These are phyloP conservation scores for Asparagopsis taxiformis DNA, from an alignment of 31 red algal species.

Conservation along the genomic window DNA sequence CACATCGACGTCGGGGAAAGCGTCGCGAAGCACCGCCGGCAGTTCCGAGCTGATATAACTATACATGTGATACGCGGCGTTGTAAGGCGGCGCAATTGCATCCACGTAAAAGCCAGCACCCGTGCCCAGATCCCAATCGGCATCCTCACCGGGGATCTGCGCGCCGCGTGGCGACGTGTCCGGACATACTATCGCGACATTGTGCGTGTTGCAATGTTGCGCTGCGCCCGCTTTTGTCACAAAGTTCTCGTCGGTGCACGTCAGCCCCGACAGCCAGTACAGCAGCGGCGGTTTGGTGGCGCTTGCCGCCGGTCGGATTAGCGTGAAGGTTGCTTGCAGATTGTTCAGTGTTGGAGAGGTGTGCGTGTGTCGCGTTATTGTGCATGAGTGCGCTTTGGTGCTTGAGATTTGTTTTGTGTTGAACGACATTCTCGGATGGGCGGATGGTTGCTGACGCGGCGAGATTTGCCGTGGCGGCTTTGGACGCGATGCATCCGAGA, in stretches of 20 bases:
- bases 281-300: slow-evolving; percentile 30
- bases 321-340: slow-evolving; percentile 53
- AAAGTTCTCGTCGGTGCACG: slow-evolving; percentile 97
- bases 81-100: slow-evolving; percentile 52
- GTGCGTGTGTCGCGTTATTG: slow-evolving; percentile 55
- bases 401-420: slow-evolving; percentile 6
- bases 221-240: slow-evolving; percentile 75
- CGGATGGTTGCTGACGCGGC: background rate
- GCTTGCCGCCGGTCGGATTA: slow-evolving; percentile 51
- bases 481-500: no score
- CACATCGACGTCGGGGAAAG: slow-evolving; percentile 10
- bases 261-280: slow-evolving; percentile 90
- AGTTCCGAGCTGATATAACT: slow-evolving; percentile 67
- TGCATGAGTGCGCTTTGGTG: slow-evolving; percentile 63
- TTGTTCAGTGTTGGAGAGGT: slow-evolving; percentile 48
- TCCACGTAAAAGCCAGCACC: slow-evolving; percentile 97
- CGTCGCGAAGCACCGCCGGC: slow-evolving; percentile 50
- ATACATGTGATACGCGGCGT: slow-evolving; percentile 78
- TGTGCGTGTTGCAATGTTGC: slow-evolving; percentile 19
- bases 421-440: background rate
- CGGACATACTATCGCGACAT: slow-evolving; percentile 68
- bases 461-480: background rate
- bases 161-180: slow-evolving; percentile 95
- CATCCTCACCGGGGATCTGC: slow-evolving; percentile 69
- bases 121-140: slow-evolving; percentile 91